Evolutionary conservation across 768 basidiomycete species (phyloP), one percentile per base, ranked within the genome.

Genomic region (Leccinum subgranulosum): DNA sequence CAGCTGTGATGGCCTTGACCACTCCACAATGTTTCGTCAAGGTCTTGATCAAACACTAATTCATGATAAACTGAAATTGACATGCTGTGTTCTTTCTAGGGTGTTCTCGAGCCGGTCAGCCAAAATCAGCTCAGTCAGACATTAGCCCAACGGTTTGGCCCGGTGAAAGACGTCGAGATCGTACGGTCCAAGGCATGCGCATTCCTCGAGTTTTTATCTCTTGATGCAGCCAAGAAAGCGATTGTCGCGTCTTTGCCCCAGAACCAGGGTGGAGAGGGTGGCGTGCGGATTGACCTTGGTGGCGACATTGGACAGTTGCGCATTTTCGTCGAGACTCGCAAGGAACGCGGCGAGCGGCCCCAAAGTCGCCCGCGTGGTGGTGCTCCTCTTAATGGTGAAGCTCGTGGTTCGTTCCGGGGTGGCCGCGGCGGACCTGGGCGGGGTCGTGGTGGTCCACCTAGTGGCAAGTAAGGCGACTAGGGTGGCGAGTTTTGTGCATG

Each of bases 1-100:
- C 79, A 45, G 85, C 88, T 56, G 90, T 88, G 14, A 74, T 80
- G 53, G 78, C 73, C 59, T 76, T 94, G 54, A 80, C 81, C 23
- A 91, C 85, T 11, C 71, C 90, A 2, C 87, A 89, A 58, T 94
- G 92, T 73, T 99, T 98, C 75, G 87, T 98, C 79, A 98, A 97
- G 85, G 90, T 90, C 68, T 51, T 73, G 72, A 39, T 64, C 51
- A 6, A 4, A 21, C 4, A 6, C 10, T 29, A 2, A n/a, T 21
- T 39, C 12, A 17, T 10, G 7, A 23, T 41, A 0, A 12, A 27
- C 19, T 41, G 14, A 4, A 1, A 34, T 28, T 66, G 29, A 70
- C 33, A 2, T 3, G 29, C 5, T 23, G 36, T 41, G 59, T n/a
- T 27, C 39, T 23, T 25, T 69, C 9, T 61, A 90, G 87, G 86